Base-by-base conservation (phyloP, 2,329 filamentous ascomycete genomes). In the Colletotrichum cereale region DNA sequence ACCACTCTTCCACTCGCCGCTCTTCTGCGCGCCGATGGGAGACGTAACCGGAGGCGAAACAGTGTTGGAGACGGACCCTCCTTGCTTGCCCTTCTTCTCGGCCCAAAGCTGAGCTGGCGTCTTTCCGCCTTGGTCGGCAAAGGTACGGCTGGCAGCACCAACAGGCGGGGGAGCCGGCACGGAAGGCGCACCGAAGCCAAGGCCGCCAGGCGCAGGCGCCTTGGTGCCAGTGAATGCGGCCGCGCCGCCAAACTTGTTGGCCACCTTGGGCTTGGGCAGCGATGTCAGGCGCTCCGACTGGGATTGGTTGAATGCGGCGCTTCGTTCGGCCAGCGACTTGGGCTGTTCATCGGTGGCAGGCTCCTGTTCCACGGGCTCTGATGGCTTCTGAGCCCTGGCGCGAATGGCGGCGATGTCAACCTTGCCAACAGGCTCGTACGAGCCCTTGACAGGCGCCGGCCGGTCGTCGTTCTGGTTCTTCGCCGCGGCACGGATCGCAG, bases 61-160 rank as follows among this genome's bases (percentile, higher is more conserved):
- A 85, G 83, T 61, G 87, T 84, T 62, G 80, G 84, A 65, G 68
- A 75, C 75, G 69, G 84, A 84, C 56, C 88, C 91, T 62, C 91
- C 88, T 80, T 96, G 91, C 72, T 91, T 91, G 47, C 93, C 96
- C 85, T 98, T 98, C 85, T 95, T 97, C 85, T 99, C 96, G 0
- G 96, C 96, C 96, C 96, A 99, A 44, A 97, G 84, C 81, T 99
- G 96, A 38, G 96, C 95, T 8, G 96, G 96, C 6, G 96, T 98
- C 86, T 98, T 99, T 73, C 96, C 96, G 74, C 93, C 95, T 80
- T 97, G 87, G 75, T 98, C 95, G 21, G 96, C 96, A 84, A 98
- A 99, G 0, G 95, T 97, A 78, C 94, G 91, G 83, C 94, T 97
- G 47, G 95, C 95, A 74, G 90, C 88, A 34, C 94, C 95, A 34